Conservation (phyloP, 2,329 filamentous ascomycete species). For the Fusarium begoniae region DNA sequence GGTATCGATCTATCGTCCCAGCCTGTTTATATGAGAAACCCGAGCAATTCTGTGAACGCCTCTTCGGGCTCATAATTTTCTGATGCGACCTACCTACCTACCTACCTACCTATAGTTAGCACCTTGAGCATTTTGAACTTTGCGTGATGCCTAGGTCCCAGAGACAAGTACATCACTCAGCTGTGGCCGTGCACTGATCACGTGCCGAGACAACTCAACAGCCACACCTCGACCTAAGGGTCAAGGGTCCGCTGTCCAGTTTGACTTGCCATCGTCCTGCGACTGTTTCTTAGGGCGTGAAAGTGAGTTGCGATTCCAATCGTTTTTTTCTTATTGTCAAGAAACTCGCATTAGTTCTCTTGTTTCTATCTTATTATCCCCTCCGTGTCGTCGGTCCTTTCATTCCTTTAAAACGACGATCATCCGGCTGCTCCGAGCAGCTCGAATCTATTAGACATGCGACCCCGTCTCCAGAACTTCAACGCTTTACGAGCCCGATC, state of each 20-base stretch:
- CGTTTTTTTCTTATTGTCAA: background rate
- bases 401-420: conserved; percentile 8
- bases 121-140: background rate
- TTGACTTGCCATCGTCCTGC: conserved; percentile 23
- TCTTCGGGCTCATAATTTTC: background rate
- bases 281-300: conserved; percentile 25
- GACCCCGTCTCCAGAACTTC: conserved; percentile 57
- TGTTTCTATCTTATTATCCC: background rate
- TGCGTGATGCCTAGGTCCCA: background rate
- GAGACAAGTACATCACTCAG: background rate
- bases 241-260: conserved; percentile 34
- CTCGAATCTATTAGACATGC: conserved; percentile 42
- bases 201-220: conserved; percentile 32
- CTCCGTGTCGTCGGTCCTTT: background rate
- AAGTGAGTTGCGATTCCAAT: conserved; percentile 20
- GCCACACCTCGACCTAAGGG: conserved; percentile 14
- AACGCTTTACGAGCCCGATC: conserved; percentile 79
- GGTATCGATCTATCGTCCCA: background rate
- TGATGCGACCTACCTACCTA: background rate
- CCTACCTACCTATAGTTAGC: background rate
- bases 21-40: background rate
- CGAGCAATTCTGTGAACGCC: background rate
- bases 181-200: conserved; percentile 31
- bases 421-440: conserved; percentile 40
- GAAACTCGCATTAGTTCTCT: background rate